Percentiles rank a stretch among this genome's conserved stretches.
Evolutionary conservation across 306 rosid genomes (phyloP).

Genomic region (Rosa lucieae): DNA sequence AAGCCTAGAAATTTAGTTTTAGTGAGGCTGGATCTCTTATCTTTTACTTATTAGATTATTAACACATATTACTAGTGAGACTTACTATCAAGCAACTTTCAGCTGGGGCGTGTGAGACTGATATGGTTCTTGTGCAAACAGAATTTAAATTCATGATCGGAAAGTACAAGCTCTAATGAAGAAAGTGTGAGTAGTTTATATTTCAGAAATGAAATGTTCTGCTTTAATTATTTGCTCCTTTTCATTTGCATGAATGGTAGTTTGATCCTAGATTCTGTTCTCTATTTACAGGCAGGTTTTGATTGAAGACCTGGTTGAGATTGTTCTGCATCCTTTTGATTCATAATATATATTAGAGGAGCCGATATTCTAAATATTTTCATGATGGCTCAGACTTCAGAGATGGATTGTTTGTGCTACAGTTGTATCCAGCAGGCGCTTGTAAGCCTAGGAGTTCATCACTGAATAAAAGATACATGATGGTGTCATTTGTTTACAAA

Average conservation of each 20-base stretch:
- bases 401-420: neutral
- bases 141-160: neutral
- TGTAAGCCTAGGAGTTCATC: neutral
- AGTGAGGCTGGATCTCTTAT: neutral
- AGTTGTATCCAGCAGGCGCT: neutral
- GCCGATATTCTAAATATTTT: neutral
- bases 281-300: neutral
- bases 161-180: neutral
- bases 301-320: neutral
- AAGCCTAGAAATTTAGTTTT: neutral
- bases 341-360: neutral
- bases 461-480: neutral
- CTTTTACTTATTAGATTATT: neutral
- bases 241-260: neutral
- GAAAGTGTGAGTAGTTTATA: neutral
- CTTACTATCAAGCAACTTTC: neutral
- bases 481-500: neutral
- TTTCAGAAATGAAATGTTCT: neutral
- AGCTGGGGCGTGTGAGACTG: neutral
- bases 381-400: neutral
- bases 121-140: neutral
- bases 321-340: neutral
- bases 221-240: neutral
- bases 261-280: constrained; percentile 5
- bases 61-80: neutral